phyloP scores from a whole-genome alignment of 1,139 yeast species.

The Pichia sp. region DNA sequence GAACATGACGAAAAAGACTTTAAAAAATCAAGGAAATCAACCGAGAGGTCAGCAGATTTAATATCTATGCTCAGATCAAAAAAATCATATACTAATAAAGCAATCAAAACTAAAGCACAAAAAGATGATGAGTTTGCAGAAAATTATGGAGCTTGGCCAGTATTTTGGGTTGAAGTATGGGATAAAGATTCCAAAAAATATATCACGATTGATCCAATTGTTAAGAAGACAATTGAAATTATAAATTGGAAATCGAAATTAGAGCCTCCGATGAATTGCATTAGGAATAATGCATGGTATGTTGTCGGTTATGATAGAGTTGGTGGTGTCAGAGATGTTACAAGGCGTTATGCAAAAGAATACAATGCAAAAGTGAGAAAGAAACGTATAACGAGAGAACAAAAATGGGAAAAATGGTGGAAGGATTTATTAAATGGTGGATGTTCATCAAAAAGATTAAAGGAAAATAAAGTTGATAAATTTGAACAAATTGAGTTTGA shows the following conservation, averaged over 20 bases:
- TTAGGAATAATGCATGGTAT: conserved; percentile 58
- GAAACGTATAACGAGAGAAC: conserved; percentile 59
- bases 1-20: not conserved
- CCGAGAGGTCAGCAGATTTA: not conserved
- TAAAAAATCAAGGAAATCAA: not conserved
- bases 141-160: conserved; percentile 42
- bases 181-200: conserved; percentile 64
- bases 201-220: conserved; percentile 82
- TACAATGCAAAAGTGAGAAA: conserved; percentile 71
- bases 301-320: conserved; percentile 67
- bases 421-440: conserved; percentile 35
- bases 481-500: conserved; percentile 67
- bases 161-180: conserved; percentile 95
- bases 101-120: conserved; percentile 11
- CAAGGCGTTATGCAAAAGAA: conserved; percentile 68
- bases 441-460: conserved; percentile 29
- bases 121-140: conserved; percentile 11
- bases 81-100: conserved; percentile 18
- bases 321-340: conserved; percentile 72
- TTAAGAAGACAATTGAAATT: conserved; percentile 60
- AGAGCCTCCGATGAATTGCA: conserved; percentile 68
- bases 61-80: conserved; percentile 7
- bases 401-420: conserved; percentile 63
- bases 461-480: conserved; percentile 47
- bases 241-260: conserved; percentile 56